Percentiles rank a stretch among this genome's conserved stretches.
These are phyloP conservation scores for Aspergillus versicolor DNA, from an alignment of 2,329 filamentous ascomycete species.

Conservation along the genomic window DNA sequence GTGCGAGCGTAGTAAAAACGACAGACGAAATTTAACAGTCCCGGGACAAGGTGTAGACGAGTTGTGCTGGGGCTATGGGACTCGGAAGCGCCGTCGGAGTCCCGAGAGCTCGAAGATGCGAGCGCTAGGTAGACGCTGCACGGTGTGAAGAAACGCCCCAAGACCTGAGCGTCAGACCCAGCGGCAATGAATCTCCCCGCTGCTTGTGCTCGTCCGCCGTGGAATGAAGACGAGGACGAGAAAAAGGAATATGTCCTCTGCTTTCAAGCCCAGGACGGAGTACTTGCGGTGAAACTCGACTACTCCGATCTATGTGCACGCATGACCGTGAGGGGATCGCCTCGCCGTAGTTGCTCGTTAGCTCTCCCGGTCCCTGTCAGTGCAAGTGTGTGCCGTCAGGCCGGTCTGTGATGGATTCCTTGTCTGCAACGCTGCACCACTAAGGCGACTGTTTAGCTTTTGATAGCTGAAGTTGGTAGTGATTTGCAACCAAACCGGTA, in stretches of 20 bases:
- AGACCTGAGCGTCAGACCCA: constrained; percentile 8
- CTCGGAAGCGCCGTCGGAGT: constrained; percentile 11
- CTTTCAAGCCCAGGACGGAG: constrained; percentile 2
- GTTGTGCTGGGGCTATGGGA: constrained; percentile 5
- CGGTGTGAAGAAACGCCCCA: constrained; percentile 7
- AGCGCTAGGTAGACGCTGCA: constrained; percentile 2
- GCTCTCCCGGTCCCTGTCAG: constrained; percentile 13
- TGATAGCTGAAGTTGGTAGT: constrained; percentile 8
- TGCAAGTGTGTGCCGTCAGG: background rate
- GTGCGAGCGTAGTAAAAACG: constrained; percentile 16
- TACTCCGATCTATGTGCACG: constrained; percentile 29
- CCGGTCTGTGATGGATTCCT: constrained; percentile 1
- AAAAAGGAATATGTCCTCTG: constrained; percentile 14
- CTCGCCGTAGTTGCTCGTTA: constrained; percentile 4
- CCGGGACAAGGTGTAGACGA: constrained; percentile 8
- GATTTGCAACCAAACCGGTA: constrained; percentile 6
- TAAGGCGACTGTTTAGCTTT: background rate
- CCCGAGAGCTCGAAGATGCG: constrained; percentile 1
- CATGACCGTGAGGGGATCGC: constrained; percentile 32
- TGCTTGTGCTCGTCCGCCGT: background rate
- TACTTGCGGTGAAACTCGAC: constrained; percentile 23
- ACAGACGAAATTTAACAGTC: constrained; percentile 12
- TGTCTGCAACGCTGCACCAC: background rate
- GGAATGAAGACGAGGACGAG: background rate
- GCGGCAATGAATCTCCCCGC: constrained; percentile 11